Evolutionary conservation across 805 yeast genomes (phyloP).

Genomic region (Candida krabiensis): DNA sequence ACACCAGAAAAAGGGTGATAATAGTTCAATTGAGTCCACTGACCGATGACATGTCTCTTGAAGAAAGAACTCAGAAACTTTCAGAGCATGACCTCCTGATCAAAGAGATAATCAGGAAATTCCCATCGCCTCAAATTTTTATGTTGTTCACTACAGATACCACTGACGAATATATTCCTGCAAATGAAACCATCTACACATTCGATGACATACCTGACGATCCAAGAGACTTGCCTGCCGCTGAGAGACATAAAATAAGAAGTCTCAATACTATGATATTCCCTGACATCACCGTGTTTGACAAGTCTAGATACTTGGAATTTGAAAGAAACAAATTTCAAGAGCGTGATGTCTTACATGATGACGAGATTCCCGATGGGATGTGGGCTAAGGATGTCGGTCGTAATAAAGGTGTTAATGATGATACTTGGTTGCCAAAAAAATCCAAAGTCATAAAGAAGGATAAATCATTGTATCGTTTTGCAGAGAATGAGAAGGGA

Average conservation of each 20-base stretch:
- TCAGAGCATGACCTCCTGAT: conserved; percentile 36
- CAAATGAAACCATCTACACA: conserved; percentile 14
- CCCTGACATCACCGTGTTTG: conserved; percentile 52
- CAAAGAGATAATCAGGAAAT: conserved; percentile 55
- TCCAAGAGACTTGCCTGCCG: conserved; percentile 32
- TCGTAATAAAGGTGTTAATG: conserved; percentile 13
- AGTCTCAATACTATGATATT: conserved; percentile 44
- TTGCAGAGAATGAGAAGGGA: conserved; percentile 29
- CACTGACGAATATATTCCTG: conserved; percentile 19
- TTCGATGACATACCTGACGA: conserved; percentile 34
- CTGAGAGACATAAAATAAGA: conserved; percentile 27
- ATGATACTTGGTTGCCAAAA: conserved; percentile 32
- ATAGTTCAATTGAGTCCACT: conserved; percentile 56
- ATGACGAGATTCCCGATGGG: conserved; percentile 30
- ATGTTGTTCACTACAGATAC: conserved; percentile 55
- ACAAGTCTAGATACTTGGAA: conserved; percentile 50
- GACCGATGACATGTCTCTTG: conserved; percentile 42
- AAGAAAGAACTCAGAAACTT: conserved; percentile 27
- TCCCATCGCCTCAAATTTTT: conserved; percentile 74
- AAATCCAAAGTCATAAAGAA: conserved; percentile 22
- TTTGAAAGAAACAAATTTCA: conserved; percentile 53
- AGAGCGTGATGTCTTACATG: conserved; percentile 29
- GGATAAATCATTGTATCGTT: conserved; percentile 23
- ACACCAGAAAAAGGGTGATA: conserved; percentile 62
- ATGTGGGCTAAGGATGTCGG: conserved; percentile 30